A percentile compares a stretch with the other conserved stretches of the same genome.
Evolutionary conservation across 257 asterid genomes (phyloP).

Genomic region (Solanum ossicruentum): DNA sequence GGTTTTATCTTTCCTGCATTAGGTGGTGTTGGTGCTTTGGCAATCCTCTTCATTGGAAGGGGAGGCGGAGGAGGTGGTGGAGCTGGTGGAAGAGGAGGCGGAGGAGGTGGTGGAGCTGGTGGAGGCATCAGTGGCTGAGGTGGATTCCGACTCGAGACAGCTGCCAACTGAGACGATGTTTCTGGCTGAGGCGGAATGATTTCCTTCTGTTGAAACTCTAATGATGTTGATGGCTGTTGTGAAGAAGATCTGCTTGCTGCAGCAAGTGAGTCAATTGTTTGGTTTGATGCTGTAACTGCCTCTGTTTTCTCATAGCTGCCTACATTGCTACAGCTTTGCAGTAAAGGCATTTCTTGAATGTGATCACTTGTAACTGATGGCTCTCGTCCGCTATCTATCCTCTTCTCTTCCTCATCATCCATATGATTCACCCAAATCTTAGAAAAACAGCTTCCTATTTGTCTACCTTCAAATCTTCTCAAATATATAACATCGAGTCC

Average conservation of each 20-base stretch:
- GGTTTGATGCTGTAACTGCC: neutral
- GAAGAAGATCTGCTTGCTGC: neutral
- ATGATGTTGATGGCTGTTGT: conserved; percentile 3
- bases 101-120: conserved; percentile 16
- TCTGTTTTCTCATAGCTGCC: neutral
- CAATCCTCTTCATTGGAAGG: neutral
- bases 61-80: conserved; percentile 22
- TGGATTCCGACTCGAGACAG: neutral
- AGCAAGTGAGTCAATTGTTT: neutral
- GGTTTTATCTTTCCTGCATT: conserved; percentile 4
- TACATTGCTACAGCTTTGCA: conserved; percentile 16
- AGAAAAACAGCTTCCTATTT: conserved; percentile 32
- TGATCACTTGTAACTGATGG: conserved; percentile 14
- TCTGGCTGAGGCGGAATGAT: neutral
- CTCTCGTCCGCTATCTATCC: conserved; percentile 19
- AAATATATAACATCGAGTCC: conserved; percentile 61
- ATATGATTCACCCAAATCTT: conserved; percentile 66
- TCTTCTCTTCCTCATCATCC: conserved; percentile 39
- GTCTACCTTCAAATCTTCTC: conserved; percentile 25
- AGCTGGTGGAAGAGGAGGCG: conserved; percentile 11
- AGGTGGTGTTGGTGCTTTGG: conserved; percentile 9
- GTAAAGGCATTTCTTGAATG: conserved; percentile 50
- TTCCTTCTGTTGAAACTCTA: conserved; percentile 2
- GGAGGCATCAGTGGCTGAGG: conserved; percentile 13
- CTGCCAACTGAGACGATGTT: neutral